Base-by-base conservation (phyloP, 768 basidiomycete species). In the Lepiota venenata region DNA sequence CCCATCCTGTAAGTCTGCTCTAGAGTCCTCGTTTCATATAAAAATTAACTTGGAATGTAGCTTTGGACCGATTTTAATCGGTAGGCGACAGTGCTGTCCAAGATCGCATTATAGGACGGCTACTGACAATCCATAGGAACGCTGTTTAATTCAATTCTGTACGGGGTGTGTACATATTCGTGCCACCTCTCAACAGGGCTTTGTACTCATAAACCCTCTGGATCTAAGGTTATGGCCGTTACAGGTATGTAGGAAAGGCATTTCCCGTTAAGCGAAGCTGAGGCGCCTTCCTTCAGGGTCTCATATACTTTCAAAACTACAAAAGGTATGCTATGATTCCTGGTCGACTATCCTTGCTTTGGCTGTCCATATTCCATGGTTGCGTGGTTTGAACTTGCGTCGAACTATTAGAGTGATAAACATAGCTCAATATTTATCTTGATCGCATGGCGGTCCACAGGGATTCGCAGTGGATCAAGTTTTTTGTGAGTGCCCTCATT, bases 251-350 rank as follows among this genome's bases (percentile, higher is more conserved):
- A 10, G n/a, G n/a, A n/a, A n/a, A n/a, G n/a, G n/a, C n/a, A n/a
- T n/a, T n/a, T n/a, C 22, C 27, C 2, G 10, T 16, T 8, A 4
- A 48, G 42, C 4, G 4, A 12, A 14, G n/a, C 27, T 15, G 10
- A 42, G 15, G 9, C 36, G 15, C 11, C 6, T 15, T 9, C 35
- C 10, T 16, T 14, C 15, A 74, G 72, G 59, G 53, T 7, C 70
- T 71, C 46, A 60, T 63, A 15, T 74, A 74, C 60, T 72, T 66
- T 56, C 69, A 66, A 56, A 60, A 63, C n/a, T 73, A 67, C 59
- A 70, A 63, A 55, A 69, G 55, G 73, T 72, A 27, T 3, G 32
- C 40, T 46, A 27, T 9, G 38, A 16, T 22, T 29, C 16, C 20
- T n/a, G 45, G 6, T 36, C 36, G 22, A 12, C 15, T 29, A 16